phyloP scores from a whole-genome alignment of 345 rosid species.

The Pelargonium nanum region DNA sequence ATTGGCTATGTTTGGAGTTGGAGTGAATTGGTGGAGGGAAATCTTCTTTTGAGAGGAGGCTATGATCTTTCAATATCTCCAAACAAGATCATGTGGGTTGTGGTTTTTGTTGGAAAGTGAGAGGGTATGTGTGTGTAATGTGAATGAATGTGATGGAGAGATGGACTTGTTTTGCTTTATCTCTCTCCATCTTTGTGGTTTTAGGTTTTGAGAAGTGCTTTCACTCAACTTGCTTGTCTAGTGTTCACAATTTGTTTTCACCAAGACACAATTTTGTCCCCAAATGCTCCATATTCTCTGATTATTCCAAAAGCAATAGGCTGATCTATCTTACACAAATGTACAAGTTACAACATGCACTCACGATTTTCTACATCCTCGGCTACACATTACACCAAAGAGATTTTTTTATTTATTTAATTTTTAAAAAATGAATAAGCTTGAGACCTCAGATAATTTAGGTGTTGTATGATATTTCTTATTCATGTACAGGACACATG shows the following conservation, averaged over 20 bases:
- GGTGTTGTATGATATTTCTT: too few species aligned
- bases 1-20: neutral
- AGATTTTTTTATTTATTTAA: too few species aligned
- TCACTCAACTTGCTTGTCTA: neutral
- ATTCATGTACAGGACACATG: too few species aligned
- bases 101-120: conserved; percentile 17
- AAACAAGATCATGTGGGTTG: conserved; percentile 44
- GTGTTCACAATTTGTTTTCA: neutral
- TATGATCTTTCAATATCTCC: conserved; percentile 34
- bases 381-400: too few species aligned
- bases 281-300: neutral
- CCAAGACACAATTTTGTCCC: neutral
- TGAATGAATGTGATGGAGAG: neutral
- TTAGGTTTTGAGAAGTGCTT: neutral
- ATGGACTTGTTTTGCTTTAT: too few species aligned
- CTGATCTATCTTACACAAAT: too few species aligned
- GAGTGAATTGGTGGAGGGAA: conserved; percentile 23
- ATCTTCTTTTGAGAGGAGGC: conserved; percentile 21
- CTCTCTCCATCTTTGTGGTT: too few species aligned
- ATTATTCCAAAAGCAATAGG: too few species aligned
- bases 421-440: too few species aligned
- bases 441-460: too few species aligned
- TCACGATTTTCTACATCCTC: too few species aligned
- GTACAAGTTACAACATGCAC: too few species aligned
- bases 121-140: neutral